Base-by-base conservation (phyloP, 108 stramenopile species). In the Nitzschia sp. region DNA sequence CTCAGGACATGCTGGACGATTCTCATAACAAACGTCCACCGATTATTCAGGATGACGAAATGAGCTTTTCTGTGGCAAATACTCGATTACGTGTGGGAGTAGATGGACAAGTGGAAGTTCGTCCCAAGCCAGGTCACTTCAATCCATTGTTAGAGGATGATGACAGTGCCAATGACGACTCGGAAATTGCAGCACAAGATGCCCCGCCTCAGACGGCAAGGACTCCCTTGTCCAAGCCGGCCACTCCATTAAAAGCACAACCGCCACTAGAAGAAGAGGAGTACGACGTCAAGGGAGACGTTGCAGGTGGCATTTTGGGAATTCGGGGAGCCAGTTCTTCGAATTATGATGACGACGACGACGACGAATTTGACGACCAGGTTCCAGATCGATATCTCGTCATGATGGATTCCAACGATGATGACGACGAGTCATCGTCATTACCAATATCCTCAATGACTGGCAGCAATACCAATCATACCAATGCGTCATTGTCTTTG, bases 21-120 rank as follows among this genome's bases (percentile, higher is more conserved):
- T 34, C 38, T 3, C n/a, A 59, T 19, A 15, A 21, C 18, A 13
- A 9, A 29, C 26, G 29, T 29, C 23, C 8, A 0, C 19, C n/a
- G 18, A 1, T 0, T 35, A 0, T 11, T 25, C 42, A 23, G 18
- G 17, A 26, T 31, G 64, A 65, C 31, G 64, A 65, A 17, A 18
- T 8, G 6, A 65, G 64, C 48, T 65, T 32, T 33, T 32, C 64
- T 1, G 49, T 65, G 9, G 64, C 64, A 17, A 65, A 62, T 19
- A 65, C 64, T 23, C 64, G 64, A 15, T 15, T 53, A 25, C 64
- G 64, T 19, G 49, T 65, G 9, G 49, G 29, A 11, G 25, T 48
- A 6, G 64, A 65, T 65, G 64, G 64, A 33, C 64, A 65, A 65
- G 64, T 65, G 0, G 64, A 65, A 31, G 64, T 31, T 29, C 2